These are phyloP conservation scores for Nakazawaea laoshanensis DNA, from an alignment of 805 yeast species.

Conservation along the genomic window DNA sequence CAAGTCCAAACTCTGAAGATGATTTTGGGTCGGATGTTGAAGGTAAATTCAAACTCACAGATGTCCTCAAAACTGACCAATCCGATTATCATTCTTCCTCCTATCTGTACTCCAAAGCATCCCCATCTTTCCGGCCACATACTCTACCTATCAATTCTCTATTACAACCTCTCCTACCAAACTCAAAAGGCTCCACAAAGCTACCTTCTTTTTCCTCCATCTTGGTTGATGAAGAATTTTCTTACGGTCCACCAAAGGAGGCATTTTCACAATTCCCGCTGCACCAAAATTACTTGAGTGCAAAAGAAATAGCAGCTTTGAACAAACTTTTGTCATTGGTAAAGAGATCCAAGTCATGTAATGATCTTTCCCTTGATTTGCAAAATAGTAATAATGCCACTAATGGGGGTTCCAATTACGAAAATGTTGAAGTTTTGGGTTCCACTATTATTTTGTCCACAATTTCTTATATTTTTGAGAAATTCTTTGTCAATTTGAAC, in stretches of 20 bases:
- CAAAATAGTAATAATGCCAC: slow-evolving; percentile 4
- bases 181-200: slow-evolving; percentile 1
- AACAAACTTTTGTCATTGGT: slow-evolving; percentile 36
- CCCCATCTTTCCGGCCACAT: slow-evolving; percentile 17
- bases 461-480: slow-evolving; percentile 54
- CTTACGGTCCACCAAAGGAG: neutral
- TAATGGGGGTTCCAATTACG: slow-evolving; percentile 17
- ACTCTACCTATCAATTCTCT: slow-evolving; percentile 39
- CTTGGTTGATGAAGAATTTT: slow-evolving; percentile 18
- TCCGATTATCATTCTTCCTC: neutral
- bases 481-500: slow-evolving; percentile 46
- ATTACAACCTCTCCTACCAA: slow-evolving; percentile 16
- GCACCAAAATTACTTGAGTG: neutral
- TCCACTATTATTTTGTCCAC: slow-evolving; percentile 44
- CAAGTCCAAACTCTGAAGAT: slow-evolving; percentile 6
- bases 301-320: slow-evolving; percentile 9
- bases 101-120: neutral
- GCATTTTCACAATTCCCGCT: neutral
- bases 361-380: slow-evolving; percentile 28
- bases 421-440: slow-evolving; percentile 52
- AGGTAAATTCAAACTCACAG: slow-evolving; percentile 5
- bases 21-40: slow-evolving; percentile 1
- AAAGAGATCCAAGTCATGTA: slow-evolving; percentile 57
- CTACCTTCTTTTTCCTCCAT: slow-evolving; percentile 12
- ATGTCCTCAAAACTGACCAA: slow-evolving; percentile 7